Conservation (phyloP, 1,284 basidiomycete genomes). For the Cutaneotrichosporon spelunceum region DNA sequence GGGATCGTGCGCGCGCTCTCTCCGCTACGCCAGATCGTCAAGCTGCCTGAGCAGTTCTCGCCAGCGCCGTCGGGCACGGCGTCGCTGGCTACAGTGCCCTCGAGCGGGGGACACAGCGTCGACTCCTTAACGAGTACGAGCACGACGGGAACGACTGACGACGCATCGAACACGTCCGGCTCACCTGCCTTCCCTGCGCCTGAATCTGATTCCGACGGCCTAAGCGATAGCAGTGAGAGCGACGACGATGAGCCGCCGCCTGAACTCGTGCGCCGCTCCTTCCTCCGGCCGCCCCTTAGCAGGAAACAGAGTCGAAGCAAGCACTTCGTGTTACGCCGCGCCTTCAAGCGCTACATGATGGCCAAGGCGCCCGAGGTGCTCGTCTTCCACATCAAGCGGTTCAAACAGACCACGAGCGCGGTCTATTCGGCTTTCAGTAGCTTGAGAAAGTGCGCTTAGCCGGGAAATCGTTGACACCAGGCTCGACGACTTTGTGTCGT, state of each 20-base stretch:
- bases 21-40: constrained; percentile 35
- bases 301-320: constrained; percentile 27
- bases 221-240: constrained; percentile 30
- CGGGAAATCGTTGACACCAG: constrained; percentile 57
- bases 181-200: not conserved
- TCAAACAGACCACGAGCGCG: constrained; percentile 63
- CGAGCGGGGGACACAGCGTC: not conserved
- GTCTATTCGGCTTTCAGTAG: constrained; percentile 44
- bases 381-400: constrained; percentile 88
- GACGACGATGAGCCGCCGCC: constrained; percentile 35
- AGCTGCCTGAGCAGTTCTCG: not conserved
- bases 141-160: not conserved
- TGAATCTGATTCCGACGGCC: constrained; percentile 33
- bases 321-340: constrained; percentile 66
- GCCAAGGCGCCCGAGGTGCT: constrained; percentile 79
- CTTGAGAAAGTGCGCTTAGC: constrained; percentile 45
- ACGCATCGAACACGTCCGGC: not conserved
- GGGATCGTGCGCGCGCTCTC: constrained; percentile 31
- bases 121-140: constrained; percentile 2
- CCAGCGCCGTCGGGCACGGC: not conserved
- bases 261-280: constrained; percentile 3
- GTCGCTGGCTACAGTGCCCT: not conserved
- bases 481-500: constrained; percentile 78
- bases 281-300: constrained; percentile 14
- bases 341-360: constrained; percentile 91